A percentile compares a stretch with the other conserved stretches of the same genome.
Evolutionary conservation across 2,329 filamentous ascomycete species (phyloP).

Genomic region (Beauveria sp.): DNA sequence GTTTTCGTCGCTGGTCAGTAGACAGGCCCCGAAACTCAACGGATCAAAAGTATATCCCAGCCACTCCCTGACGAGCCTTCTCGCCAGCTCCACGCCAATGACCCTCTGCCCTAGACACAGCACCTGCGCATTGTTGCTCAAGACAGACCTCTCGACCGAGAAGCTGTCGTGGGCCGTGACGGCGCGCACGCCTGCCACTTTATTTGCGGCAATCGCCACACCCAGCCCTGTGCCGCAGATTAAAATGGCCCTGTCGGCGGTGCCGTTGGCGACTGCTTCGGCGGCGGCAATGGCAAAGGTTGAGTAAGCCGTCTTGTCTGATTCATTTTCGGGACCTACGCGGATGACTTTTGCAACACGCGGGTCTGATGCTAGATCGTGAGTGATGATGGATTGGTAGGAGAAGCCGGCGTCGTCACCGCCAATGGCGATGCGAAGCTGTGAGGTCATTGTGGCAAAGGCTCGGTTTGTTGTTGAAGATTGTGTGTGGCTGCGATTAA

Average conservation of each 20-base stretch:
- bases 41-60: slow-evolving; percentile 71
- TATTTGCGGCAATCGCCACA: slow-evolving; percentile 84
- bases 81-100: slow-evolving; percentile 70
- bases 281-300: slow-evolving; percentile 69
- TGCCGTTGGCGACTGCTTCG: slow-evolving; percentile 49
- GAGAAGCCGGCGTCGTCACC: slow-evolving; percentile 57
- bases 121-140: slow-evolving; percentile 83
- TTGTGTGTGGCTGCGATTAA: too few relatives aligned
- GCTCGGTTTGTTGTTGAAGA: not conserved
- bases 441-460: not conserved
- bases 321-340: slow-evolving; percentile 57
- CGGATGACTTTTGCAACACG: slow-evolving; percentile 63
- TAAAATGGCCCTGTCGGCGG: slow-evolving; percentile 68
- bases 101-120: slow-evolving; percentile 81
- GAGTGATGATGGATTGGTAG: slow-evolving; percentile 73
- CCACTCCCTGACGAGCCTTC: slow-evolving; percentile 73
- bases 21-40: not conserved
- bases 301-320: slow-evolving; percentile 75
- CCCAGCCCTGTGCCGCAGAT: slow-evolving; percentile 84
- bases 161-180: slow-evolving; percentile 85
- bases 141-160: slow-evolving; percentile 68
- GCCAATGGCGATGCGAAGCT: not conserved
- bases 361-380: slow-evolving; percentile 58
- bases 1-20: not conserved
- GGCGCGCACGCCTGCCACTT: slow-evolving; percentile 72